Base-by-base conservation (phyloP, 345 rosid genomes). In the Arabidopsis arenosa region DNA sequence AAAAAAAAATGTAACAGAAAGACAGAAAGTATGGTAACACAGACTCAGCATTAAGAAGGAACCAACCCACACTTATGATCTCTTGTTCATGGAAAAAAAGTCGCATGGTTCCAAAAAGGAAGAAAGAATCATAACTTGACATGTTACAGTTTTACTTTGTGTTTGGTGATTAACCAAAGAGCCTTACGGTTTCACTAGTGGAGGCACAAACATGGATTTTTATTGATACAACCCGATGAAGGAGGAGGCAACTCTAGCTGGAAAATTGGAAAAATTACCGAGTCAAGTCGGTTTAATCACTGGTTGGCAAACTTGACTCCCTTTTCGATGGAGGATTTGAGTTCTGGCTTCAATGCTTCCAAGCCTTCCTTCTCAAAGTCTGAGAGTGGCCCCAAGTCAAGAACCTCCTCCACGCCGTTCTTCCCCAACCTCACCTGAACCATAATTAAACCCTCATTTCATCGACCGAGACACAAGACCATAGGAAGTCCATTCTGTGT, bases 381-480 rank as follows among this genome's bases (percentile, higher is more conserved):
- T 4, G 89, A 87, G 39, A 89, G 84, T 28, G 86, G 52, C 2
- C 94, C 91, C 36, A 82, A 53, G 23, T 87, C 91, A 1, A 86
- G 68, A 68, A 86, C 80, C 83, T 87, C 86, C 68, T 89, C 91
- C 49, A 83, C 90, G 0, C 91, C 93, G 15, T 84, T 83, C 86
- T 85, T 87, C 56, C 91, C 93, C 61, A 89, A 80, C 75, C 88
- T 87, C 69, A 89, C 93, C 93, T 89, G 81, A 69, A 52, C 8
- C 37, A 66, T 14, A 63, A 70, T 17, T 55, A 75, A 41, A 75
- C 56, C 49, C 45, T 41, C 77, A 30, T 51, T 57, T 39, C 26
- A 60, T 49, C 9, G 15, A 18, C 4, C 0, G 54, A 13, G 28
- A 6, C 28, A 62, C 33, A 32, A 26, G 17, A 61, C 47, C n/a